Conservation (phyloP, 2,329 filamentous ascomycete genomes). For the Diaporthe amygdali region DNA sequence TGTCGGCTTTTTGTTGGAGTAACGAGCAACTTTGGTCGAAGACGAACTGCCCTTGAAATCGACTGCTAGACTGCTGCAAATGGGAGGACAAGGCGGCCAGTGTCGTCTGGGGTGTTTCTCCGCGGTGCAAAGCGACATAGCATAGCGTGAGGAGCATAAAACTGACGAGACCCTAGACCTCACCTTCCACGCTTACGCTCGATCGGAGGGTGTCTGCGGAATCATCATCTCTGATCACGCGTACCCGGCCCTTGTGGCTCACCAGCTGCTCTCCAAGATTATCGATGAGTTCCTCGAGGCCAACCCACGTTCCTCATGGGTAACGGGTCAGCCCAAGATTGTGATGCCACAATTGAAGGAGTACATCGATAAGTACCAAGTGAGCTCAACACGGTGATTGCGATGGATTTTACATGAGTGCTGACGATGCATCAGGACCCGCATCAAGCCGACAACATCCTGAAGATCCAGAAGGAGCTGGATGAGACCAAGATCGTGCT, state of each 20-base stretch:
- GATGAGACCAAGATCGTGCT: constrained; percentile 95
- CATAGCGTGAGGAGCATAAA: neutral
- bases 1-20: neutral
- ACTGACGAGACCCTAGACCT: constrained; percentile 51
- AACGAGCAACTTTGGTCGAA: neutral
- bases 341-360: constrained; percentile 78
- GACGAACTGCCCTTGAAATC: neutral
- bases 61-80: neutral
- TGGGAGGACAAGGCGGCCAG: neutral
- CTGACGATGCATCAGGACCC: constrained; percentile 69
- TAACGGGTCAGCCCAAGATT: constrained; percentile 57
- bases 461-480: constrained; percentile 95
- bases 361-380: constrained; percentile 68
- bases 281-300: constrained; percentile 84
- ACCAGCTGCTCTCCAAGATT: constrained; percentile 72
- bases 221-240: constrained; percentile 79
- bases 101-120: neutral
- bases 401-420: too few species aligned
- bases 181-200: constrained; percentile 79
- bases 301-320: constrained; percentile 74
- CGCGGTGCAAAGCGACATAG: neutral
- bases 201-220: constrained; percentile 75
- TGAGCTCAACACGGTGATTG: neutral
- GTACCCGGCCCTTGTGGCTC: constrained; percentile 53
- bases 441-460: constrained; percentile 85